These are phyloP conservation scores for Lipomyces starkeyi DNA, from an alignment of 805 yeast genomes.

Conservation along the genomic window DNA sequence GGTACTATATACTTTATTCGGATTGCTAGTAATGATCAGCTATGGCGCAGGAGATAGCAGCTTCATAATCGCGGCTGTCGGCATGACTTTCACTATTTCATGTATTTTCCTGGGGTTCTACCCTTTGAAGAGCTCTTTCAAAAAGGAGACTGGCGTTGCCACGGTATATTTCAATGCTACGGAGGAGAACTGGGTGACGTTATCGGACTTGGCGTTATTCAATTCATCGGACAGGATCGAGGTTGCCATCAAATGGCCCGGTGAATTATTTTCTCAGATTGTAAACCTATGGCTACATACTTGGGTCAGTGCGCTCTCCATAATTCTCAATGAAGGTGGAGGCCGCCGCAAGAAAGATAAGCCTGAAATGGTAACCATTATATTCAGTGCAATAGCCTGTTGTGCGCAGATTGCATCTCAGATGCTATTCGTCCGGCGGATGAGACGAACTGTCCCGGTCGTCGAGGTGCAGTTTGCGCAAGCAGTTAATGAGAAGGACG, in stretches of 20 bases:
- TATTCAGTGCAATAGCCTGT: not conserved
- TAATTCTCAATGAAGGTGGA: too few species aligned
- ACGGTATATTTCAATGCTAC: constrained; percentile 4
- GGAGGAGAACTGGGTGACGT: constrained; percentile 3
- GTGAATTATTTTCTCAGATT: not conserved
- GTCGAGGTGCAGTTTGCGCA: constrained; percentile 3
- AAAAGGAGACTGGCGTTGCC: not conserved
- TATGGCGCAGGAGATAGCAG: not conserved
- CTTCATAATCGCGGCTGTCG: not conserved
- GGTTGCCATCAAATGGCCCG: constrained; percentile 2
- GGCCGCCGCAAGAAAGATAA: too few species aligned
- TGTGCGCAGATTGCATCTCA: not conserved
- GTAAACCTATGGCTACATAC: too few species aligned
- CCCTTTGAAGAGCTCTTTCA: not conserved
- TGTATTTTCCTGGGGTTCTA: not conserved
- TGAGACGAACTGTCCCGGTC: not conserved
- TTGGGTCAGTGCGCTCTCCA: too few species aligned
- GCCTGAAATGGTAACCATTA: not conserved
- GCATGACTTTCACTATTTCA: not conserved
- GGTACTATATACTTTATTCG: too few species aligned
- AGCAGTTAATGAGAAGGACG: not conserved
- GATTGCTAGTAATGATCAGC: not conserved
- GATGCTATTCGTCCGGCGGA: not conserved
- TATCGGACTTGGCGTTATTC: not conserved
- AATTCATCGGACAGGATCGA: constrained; percentile 1